Evolutionary conservation across 805 yeast species (phyloP), one percentile per base, ranked within the genome.

Genomic region (Ogataea parapolymorpha): DNA sequence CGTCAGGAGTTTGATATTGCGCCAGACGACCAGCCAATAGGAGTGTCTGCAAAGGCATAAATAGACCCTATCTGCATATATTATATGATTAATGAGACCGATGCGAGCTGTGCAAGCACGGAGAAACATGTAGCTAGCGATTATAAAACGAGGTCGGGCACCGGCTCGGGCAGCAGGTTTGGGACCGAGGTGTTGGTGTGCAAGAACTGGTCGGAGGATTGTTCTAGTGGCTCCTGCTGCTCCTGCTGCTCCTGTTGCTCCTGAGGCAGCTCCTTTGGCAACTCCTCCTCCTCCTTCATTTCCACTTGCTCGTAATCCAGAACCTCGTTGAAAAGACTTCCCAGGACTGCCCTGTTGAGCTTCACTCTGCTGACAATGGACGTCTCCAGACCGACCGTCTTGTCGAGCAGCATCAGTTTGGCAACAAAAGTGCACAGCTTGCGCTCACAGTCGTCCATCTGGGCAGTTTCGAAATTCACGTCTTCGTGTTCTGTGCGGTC

Each of bases 401-500:
- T 48, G 22, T 36, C 38, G 17, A 59, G 41, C 27, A 55, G 35
- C 12, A 49, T 32, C 18, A 63, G 24, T 39, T 59, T 60, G 22
- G 58, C 43, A 3, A 54, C 37, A 17, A 54, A 45, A 5, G 45
- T 45, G 29, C 62, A 58, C 6, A 63, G 38, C 20, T 42, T 32
- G 17, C 37, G 48, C 28, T 58, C 55, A n/a, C 37, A 25, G 13
- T 39, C 37, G n/a, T 49, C 54, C 15, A 46, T 47, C 11, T 39
- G 39, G 2, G 27, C 35, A 1, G 35, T 41, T 10, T 44, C 49
- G 24, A 55, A 60, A 32, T 53, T 54, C 10, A 62, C 65, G 27
- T 55, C 80, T 53, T 80, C 85, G 15, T 68, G 65, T 25, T 70
- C 80, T 16, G 63, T 65, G 50, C 83, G 67, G 31, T 77, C 82